Base-by-base conservation (phyloP, 441 rosid species). In the Melastoma candidum region DNA sequence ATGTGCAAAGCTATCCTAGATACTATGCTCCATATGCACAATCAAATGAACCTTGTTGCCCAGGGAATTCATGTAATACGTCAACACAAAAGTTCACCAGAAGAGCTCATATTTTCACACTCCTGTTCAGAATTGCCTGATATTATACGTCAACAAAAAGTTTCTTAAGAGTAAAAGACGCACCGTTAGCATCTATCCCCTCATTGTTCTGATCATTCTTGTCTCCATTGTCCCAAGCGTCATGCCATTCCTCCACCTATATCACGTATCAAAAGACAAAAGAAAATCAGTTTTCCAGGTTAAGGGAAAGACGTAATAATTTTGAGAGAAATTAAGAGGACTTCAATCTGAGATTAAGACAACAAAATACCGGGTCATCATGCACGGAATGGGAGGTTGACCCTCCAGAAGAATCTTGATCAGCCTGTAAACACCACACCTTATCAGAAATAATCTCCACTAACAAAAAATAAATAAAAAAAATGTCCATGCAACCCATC, bases 221-320 rank as follows among this genome's bases (percentile, higher is more conserved):
- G 61, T 47, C 69, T 17, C 48, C 68, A n/a, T 65, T 72, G 49
- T 61, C 69, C 63, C 72, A 68, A 1, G 77, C 81, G 63, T 81
- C 84, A 48, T 75, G 79, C 89, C 81, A 72, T 12, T 82, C 73
- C 56, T 47, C 59, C 46, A 54, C 52, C 80, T 83, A 74, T 48
- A 54, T 55, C 1, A 9, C 26, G 63, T 53, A 56, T 32, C 27
- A 45, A 27, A 53, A 36, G 48, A 46, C 11, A 52, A 51, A 57
- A 3, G 11, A 7, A 2, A 4, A 53, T 24, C 47, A 44, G 24
- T 14, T 52, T 22, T 45, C 0, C 0, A 52, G 4, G 56, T 3
- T 12, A 32, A 27, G 11, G 46, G 11, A 36, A 9, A 12, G 13
- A 36, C 1, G 11, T 11, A 52, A 36, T 29, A 11, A n/a, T 0